A percentile compares a stretch with the other conserved stretches of the same genome.
Conservation (phyloP, 768 basidiomycete genomes). For the Amanita molliuscula region DNA sequence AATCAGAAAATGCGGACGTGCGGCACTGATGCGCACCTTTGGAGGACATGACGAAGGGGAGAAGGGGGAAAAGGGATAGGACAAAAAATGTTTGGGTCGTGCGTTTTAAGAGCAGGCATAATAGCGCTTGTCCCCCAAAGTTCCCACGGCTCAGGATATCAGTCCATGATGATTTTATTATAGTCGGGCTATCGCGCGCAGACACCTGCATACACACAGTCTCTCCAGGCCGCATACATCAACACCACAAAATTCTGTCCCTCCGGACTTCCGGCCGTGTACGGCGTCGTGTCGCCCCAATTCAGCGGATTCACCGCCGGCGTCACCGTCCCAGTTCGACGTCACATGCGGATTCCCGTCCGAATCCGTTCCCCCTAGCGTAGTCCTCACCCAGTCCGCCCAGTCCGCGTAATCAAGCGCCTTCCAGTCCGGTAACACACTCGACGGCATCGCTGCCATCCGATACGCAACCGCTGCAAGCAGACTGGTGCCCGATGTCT, state of each 20-base stretch:
- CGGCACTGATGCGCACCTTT: slow-evolving; percentile 22
- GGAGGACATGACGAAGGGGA: slow-evolving; percentile 29
- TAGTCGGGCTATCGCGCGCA: background rate
- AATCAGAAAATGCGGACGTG: slow-evolving; percentile 4
- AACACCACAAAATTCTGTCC: slow-evolving; percentile 27
- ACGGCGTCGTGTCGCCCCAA: slow-evolving; percentile 21
- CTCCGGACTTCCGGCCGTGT: slow-evolving; percentile 27
- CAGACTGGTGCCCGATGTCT: slow-evolving; percentile 25
- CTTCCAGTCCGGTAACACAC: slow-evolving; percentile 8
- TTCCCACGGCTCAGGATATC: slow-evolving; percentile 16
- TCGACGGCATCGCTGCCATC: slow-evolving; percentile 16
- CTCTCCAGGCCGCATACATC: slow-evolving; percentile 30
- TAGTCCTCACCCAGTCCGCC: slow-evolving; percentile 17
- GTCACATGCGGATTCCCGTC: slow-evolving; percentile 16
- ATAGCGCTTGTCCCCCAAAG: slow-evolving; percentile 16
- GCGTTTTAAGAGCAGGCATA: slow-evolving; percentile 6
- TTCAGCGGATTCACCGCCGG: slow-evolving; percentile 28
- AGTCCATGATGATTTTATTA: background rate
- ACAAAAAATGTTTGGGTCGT: slow-evolving; percentile 9
- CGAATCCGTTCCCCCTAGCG: slow-evolving; percentile 15
- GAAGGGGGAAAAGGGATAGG: slow-evolving; percentile 12
- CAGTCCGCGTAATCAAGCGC: slow-evolving; percentile 12
- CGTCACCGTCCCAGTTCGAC: slow-evolving; percentile 19
- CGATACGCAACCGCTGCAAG: slow-evolving; percentile 26
- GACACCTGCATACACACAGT: slow-evolving; percentile 18